These are phyloP conservation scores for Chaetomium cochliodes DNA, from an alignment of 495 filamentous ascomycete species.

Conservation along the genomic window DNA sequence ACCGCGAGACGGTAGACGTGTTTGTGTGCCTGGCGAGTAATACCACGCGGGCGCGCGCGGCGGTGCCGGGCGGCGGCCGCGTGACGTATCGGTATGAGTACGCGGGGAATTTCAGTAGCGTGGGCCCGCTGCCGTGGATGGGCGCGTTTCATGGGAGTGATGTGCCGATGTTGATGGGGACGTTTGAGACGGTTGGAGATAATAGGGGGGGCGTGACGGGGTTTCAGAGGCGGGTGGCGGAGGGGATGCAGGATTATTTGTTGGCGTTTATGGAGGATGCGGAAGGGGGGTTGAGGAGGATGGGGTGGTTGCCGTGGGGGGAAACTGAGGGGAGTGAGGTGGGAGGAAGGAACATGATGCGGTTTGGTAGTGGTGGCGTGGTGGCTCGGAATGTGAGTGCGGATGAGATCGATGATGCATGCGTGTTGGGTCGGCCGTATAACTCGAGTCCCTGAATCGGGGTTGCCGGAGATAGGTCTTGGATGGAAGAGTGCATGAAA, in stretches of 20 bases:
- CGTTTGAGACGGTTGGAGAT: conserved; percentile 32
- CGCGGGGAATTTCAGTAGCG: conserved; percentile 48
- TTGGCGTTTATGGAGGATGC: conserved; percentile 48
- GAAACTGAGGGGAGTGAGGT: conserved; percentile 1
- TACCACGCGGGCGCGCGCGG: conserved; percentile 29
- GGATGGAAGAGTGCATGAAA: too few relatives aligned
- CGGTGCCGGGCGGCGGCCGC: conserved; percentile 29
- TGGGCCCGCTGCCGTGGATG: conserved; percentile 45
- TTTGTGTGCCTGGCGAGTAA: conserved; percentile 43
- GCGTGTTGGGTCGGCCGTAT: conserved; percentile 23
- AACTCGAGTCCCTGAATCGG: conserved; percentile 21
- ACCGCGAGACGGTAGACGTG: conserved; percentile 35
- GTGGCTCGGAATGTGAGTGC: conserved; percentile 24
- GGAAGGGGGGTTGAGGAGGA: conserved; percentile 32
- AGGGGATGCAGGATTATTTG: conserved; percentile 46
- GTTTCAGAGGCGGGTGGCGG: conserved; percentile 39
- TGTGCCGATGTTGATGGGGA: conserved; percentile 50
- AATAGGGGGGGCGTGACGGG: conserved; percentile 30
- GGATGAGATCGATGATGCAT: conserved; percentile 26
- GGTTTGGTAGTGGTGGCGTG: conserved; percentile 18
- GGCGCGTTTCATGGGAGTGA: conserved; percentile 54
- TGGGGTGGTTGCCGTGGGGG: conserved; percentile 26
- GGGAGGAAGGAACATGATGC: conserved; percentile 22
- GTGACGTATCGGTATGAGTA: conserved; percentile 52
- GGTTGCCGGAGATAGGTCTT: not conserved